phyloP scores from a whole-genome alignment of 495 filamentous ascomycete genomes.

The Talaromyces adpressus region DNA sequence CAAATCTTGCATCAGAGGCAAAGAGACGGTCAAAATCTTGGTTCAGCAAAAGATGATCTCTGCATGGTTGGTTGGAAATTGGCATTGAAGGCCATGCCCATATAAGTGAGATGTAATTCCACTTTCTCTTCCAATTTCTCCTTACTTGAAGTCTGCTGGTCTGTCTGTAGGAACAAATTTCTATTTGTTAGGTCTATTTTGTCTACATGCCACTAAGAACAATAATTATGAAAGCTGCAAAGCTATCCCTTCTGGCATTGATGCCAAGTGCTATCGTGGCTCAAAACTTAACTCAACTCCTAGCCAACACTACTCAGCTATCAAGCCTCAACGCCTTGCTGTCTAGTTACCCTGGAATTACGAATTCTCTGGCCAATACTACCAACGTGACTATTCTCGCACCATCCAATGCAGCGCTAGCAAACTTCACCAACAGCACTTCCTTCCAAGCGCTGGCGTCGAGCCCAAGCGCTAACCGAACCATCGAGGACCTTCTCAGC shows the following conservation, averaged over 20 bases:
- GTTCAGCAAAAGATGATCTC: not conserved
- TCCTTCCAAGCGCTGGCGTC: slow-evolving; percentile 4
- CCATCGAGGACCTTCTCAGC: slow-evolving; percentile 39
- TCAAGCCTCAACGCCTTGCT: slow-evolving; percentile 2
- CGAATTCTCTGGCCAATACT: slow-evolving; percentile 17
- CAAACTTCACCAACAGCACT: slow-evolving; percentile 26
- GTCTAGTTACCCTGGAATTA: not conserved
- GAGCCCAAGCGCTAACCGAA: not conserved
- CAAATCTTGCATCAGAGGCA: slow-evolving; percentile 1
- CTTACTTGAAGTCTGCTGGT: not conserved
- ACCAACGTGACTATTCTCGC: slow-evolving; percentile 53
- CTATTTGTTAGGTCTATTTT: not conserved
- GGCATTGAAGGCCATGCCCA: not conserved
- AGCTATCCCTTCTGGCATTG: slow-evolving; percentile 93
- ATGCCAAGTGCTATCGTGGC: slow-evolving; percentile 77
- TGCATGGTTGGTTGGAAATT: not conserved
- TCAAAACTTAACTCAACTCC: slow-evolving; percentile 1
- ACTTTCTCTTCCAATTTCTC: not conserved
- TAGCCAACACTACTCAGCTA: not conserved
- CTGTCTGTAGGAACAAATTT: not conserved
- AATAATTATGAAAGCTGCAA: slow-evolving; percentile 60
- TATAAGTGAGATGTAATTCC: not conserved
- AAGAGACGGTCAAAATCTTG: not conserved
- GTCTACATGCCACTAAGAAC: not conserved
- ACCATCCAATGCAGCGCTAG: slow-evolving; percentile 53